Evolutionary conservation across 768 basidiomycete genomes (phyloP), one percentile per base, ranked within the genome.

Genomic region (Strobilomyces echinocephalus): DNA sequence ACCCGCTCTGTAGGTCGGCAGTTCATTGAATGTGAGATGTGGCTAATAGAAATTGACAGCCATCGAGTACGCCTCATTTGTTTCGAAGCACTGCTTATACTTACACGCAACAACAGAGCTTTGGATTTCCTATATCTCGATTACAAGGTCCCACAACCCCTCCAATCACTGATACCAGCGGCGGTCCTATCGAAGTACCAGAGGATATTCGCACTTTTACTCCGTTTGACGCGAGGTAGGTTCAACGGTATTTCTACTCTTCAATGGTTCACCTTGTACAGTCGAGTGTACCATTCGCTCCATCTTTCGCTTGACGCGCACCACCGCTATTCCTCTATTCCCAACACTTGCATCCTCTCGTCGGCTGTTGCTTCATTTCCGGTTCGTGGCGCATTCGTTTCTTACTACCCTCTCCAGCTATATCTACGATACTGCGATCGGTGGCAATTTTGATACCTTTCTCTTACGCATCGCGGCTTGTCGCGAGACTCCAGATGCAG

Each of bases 71-170:
- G 50, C 56, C 26, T 12, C 18, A 46, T 57, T 28, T 18, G 56
- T 44, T 44, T 46, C 45, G 41, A 50, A 16, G 18, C 2, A 4
- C 26, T 31, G 1, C 42, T 14, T 26, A 16, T 50, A n/a, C 24
- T 59, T 33, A 64, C 43, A 28, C 57, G 16, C 36, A 46, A 6
- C 42, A 46, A 6, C 58, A 91, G 89, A 66, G 91, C 93, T 8
- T 67, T 95, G 40, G 93, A 95, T 66, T 95, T 95, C 64, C 71
- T 95, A 14, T 91, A 90, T 63, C 84, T 95, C 74, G 84, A 92
- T 58, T 95, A 95, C 68, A 87, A 87, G 61, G 85, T 90, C n/a
- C 90, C 91, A 2, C 76, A 76, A n/a, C 81, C 91, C 0, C 72
- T 95, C 36, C 81, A 84, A 43, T 76, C 84, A 11, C 65, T 95